A percentile compares a stretch with the other conserved stretches of the same genome.
These are phyloP conservation scores for Hymenoscyphus fraxineus DNA, from an alignment of 2,329 filamentous ascomycete genomes.

Conservation along the genomic window DNA sequence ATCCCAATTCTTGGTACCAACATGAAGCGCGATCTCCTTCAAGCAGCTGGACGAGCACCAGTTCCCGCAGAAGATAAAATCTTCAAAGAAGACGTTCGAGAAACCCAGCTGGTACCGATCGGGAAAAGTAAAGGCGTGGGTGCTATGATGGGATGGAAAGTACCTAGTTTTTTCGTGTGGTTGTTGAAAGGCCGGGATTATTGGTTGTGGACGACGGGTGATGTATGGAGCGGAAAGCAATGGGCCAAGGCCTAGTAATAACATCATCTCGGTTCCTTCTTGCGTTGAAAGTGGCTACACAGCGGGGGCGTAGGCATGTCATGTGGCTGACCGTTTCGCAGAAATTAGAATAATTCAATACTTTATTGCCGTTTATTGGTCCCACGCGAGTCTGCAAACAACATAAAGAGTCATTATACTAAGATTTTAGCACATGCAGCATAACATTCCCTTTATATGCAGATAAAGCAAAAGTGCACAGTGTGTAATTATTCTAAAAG, in stretches of 20 bases:
- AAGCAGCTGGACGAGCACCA: constrained; percentile 32
- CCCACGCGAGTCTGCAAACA: too few species aligned
- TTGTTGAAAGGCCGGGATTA: constrained; percentile 49
- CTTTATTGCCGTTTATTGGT: too few species aligned
- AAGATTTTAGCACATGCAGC: too few species aligned
- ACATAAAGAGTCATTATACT: too few species aligned
- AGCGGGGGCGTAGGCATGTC: too few species aligned
- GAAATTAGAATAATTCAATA: too few species aligned
- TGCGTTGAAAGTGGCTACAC: too few species aligned
- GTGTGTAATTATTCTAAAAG: too few species aligned
- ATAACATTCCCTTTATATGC: too few species aligned
- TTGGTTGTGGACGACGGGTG: constrained; percentile 47
- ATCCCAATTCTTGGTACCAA: constrained; percentile 45
- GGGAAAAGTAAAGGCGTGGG: constrained; percentile 45
- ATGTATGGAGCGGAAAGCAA: constrained; percentile 48
- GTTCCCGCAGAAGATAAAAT: constrained; percentile 30
- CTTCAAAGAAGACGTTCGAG: constrained; percentile 42
- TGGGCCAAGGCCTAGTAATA: constrained; percentile 48
- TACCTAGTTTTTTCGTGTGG: constrained; percentile 46
- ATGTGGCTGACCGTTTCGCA: too few species aligned
- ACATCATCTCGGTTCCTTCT: too few species aligned
- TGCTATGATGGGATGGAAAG: constrained; percentile 39
- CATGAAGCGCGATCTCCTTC: constrained; percentile 46
- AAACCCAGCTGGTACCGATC: constrained; percentile 47
- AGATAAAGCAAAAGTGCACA: too few species aligned